Conservation (phyloP, 768 basidiomycete species). For the Pleurotus djamor region DNA sequence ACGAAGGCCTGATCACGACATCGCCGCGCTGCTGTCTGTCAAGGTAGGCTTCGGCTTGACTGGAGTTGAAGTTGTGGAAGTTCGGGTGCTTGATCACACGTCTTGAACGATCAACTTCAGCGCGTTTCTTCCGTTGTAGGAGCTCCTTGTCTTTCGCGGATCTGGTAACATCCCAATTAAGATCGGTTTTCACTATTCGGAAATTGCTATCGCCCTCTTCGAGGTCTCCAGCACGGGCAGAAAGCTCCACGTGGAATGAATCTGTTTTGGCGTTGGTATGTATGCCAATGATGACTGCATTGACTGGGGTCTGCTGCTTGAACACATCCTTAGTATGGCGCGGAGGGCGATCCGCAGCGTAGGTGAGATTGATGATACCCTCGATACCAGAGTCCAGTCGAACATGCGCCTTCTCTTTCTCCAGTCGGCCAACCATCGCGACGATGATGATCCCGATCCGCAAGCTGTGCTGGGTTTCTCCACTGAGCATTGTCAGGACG, state of each 20-base stretch:
- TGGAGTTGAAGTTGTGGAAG: constrained; percentile 92
- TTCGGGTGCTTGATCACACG: constrained; percentile 97
- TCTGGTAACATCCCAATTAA: constrained; percentile 63
- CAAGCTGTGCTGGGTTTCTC: constrained; percentile 82
- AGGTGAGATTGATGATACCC: constrained; percentile 64
- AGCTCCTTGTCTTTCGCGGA: constrained; percentile 70
- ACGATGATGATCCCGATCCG: constrained; percentile 80
- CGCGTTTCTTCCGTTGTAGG: constrained; percentile 78
- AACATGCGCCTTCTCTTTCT: constrained; percentile 50
- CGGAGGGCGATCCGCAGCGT: constrained; percentile 49
- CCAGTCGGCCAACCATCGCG: constrained; percentile 60
- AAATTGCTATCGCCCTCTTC: constrained; percentile 59
- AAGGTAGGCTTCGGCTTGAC: constrained; percentile 86
- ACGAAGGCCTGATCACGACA: constrained; percentile 94
- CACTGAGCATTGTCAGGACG: constrained; percentile 92
- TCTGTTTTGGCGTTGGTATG: constrained; percentile 61
- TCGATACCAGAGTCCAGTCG: constrained; percentile 95
- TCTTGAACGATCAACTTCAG: constrained; percentile 75
- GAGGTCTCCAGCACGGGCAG: constrained; percentile 64
- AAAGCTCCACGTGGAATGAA: constrained; percentile 70
- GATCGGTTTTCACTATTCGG: constrained; percentile 58
- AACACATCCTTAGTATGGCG: constrained; percentile 45
- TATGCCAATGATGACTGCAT: constrained; percentile 74
- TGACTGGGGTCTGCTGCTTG: constrained; percentile 78
- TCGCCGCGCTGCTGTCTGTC: constrained; percentile 93